These are phyloP conservation scores for Phaseolus coccineus DNA, from an alignment of 331 rosid species.

Conservation along the genomic window DNA sequence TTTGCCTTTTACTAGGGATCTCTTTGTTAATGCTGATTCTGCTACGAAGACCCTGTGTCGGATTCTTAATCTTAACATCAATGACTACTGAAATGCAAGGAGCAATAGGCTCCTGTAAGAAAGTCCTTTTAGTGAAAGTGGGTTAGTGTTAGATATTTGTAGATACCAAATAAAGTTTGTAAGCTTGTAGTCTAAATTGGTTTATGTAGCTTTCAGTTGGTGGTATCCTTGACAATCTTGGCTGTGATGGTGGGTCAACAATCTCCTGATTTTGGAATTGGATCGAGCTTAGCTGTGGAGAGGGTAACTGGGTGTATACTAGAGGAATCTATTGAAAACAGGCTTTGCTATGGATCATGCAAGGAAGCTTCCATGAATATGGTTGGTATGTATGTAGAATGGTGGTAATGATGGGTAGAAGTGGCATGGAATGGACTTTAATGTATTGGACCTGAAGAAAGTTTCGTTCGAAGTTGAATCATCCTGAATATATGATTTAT, in stretches of 20 bases:
- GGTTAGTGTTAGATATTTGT: constrained; percentile 62
- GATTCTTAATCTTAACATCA: constrained; percentile 83
- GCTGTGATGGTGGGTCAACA: constrained; percentile 47
- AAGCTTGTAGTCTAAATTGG: constrained; percentile 36
- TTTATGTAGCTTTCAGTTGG: constrained; percentile 51
- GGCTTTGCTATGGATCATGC: constrained; percentile 27
- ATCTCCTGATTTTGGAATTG: constrained; percentile 44
- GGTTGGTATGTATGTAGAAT: constrained; percentile 47
- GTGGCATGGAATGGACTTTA: constrained; percentile 45
- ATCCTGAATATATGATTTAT: constrained; percentile 36
- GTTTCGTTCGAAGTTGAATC: constrained; percentile 40
- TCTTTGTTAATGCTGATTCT: constrained; percentile 62
- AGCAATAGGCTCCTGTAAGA: constrained; percentile 66
- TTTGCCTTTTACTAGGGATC: constrained; percentile 51
- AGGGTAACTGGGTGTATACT: constrained; percentile 39
- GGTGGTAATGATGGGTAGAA: constrained; percentile 27
- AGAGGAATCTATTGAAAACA: constrained; percentile 19
- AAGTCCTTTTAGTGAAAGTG: constrained; percentile 31
- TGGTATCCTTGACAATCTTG: constrained; percentile 42
- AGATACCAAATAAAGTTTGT: constrained; percentile 61
- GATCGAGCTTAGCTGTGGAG: constrained; percentile 44
- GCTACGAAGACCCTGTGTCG: constrained; percentile 81
- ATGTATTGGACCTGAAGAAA: constrained; percentile 50
- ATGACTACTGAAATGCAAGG: constrained; percentile 58
- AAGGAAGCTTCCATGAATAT: constrained; percentile 43